Conservation (phyloP, 345 rosid genomes). For the Eucalyptus regnans region DNA sequence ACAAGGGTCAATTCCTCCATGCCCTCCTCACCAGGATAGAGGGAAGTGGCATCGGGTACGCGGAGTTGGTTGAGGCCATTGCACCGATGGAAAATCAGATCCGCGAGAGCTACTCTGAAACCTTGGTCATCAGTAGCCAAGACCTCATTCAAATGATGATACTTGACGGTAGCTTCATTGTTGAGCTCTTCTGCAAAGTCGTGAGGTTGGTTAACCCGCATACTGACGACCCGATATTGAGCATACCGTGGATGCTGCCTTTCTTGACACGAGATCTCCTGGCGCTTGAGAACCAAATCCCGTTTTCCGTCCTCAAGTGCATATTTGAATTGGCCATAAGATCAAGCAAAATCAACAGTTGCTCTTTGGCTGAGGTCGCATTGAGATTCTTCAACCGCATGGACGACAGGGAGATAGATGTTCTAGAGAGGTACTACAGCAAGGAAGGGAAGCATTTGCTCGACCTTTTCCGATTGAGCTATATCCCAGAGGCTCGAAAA, state of each 20-base stretch:
- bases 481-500: slow-evolving; percentile 5
- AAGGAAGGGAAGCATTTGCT: slow-evolving; percentile 49
- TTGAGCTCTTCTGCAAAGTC: slow-evolving; percentile 55
- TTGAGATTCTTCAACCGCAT: slow-evolving; percentile 47
- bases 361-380: slow-evolving; percentile 27
- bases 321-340: slow-evolving; percentile 26
- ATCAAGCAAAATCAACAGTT: background rate
- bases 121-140: slow-evolving; percentile 8
- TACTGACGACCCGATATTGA: slow-evolving; percentile 38
- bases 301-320: slow-evolving; percentile 47
- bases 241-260: slow-evolving; percentile 62
- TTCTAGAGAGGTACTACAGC: slow-evolving; percentile 5
- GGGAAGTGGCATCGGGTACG: slow-evolving; percentile 3
- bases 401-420: slow-evolving; percentile 18
- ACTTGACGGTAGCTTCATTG: slow-evolving; percentile 51
- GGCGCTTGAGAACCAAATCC: slow-evolving; percentile 51
- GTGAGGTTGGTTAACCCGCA: slow-evolving; percentile 16
- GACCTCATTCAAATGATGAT: slow-evolving; percentile 58
- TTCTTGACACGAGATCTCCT: slow-evolving; percentile 55
- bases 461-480: slow-evolving; percentile 46
- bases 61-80: slow-evolving; percentile 22
- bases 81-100: slow-evolving; percentile 24
- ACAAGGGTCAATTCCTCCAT: slow-evolving; percentile 59
- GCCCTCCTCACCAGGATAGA: slow-evolving; percentile 17
- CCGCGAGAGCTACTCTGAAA: slow-evolving; percentile 59